A percentile compares a stretch with the other conserved stretches of the same genome.
phyloP scores from a whole-genome alignment of 129 eudicot species.

The Centella asiatica region DNA sequence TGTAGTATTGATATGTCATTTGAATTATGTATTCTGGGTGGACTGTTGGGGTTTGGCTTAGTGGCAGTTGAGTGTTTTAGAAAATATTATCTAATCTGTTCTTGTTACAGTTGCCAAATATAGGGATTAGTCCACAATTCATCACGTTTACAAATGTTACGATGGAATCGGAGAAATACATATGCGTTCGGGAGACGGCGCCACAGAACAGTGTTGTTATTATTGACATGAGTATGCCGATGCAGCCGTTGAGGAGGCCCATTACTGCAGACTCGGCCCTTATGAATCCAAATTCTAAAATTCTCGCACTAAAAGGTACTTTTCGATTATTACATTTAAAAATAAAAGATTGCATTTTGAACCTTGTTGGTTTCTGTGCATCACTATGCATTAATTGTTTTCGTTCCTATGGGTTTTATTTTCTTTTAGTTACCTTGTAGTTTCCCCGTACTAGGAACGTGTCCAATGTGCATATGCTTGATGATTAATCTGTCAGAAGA shows the following conservation, averaged over 20 bases:
- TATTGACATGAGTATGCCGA: conserved; percentile 94
- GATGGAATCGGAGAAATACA: conserved; percentile 93
- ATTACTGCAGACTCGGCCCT: conserved; percentile 93
- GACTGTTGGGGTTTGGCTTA: not conserved
- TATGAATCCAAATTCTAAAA: conserved; percentile 80
- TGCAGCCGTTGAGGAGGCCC: conserved; percentile 85
- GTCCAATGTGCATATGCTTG: too few species aligned
- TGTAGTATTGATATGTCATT: not conserved
- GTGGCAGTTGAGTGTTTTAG: not conserved
- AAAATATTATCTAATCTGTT: conserved; percentile 3
- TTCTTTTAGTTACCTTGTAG: not conserved
- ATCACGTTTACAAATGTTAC: conserved; percentile 89
- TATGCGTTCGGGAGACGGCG: conserved; percentile 89
- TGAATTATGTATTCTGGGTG: not conserved
- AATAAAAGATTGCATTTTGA: not conserved
- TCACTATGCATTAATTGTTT: too few species aligned
- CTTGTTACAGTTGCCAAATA: conserved; percentile 67
- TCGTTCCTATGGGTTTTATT: too few species aligned
- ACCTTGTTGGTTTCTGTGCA: not conserved
- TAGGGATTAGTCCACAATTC: conserved; percentile 88
- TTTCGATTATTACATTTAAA: not conserved
- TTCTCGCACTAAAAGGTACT: conserved; percentile 80
- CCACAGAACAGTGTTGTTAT: conserved; percentile 94
- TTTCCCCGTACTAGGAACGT: too few species aligned
- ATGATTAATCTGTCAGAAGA: too few species aligned